phyloP scores from a whole-genome alignment of 1,139 yeast genomes.

The Protomyces inouyei region DNA sequence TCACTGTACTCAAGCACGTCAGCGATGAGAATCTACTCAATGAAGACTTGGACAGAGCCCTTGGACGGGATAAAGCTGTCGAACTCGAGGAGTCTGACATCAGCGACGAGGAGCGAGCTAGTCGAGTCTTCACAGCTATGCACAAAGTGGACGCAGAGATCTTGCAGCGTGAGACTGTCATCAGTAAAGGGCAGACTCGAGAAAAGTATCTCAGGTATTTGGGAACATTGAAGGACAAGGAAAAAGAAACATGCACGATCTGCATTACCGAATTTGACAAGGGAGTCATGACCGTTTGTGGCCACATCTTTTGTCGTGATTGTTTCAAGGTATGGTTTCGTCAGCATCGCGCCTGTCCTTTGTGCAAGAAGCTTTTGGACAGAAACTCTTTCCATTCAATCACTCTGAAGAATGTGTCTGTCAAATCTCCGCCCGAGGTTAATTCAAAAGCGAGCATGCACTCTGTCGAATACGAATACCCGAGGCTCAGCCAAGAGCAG shows the following conservation, averaged over 20 bases:
- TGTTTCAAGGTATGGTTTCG: slow-evolving; percentile 65
- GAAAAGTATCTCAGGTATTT: slow-evolving; percentile 58
- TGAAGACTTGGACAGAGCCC: slow-evolving; percentile 5
- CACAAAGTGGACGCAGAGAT: slow-evolving; percentile 23
- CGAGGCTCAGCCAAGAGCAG: slow-evolving; percentile 46
- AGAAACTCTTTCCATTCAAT: slow-evolving; percentile 10
- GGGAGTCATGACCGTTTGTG: slow-evolving; percentile 44
- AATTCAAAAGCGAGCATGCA: neutral
- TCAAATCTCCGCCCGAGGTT: neutral
- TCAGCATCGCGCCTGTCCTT: slow-evolving; percentile 59
- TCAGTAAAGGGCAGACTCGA: slow-evolving; percentile 38
- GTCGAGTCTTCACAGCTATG: slow-evolving; percentile 32
- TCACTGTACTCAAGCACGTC: slow-evolving; percentile 1
- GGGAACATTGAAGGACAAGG: slow-evolving; percentile 35
- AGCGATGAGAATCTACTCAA: neutral
- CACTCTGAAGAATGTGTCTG: neutral
- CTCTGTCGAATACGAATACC: slow-evolving; percentile 45
- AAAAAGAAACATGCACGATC: slow-evolving; percentile 60
- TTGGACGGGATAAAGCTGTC: neutral
- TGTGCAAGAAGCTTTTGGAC: slow-evolving; percentile 57
- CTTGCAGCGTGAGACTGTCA: slow-evolving; percentile 3
- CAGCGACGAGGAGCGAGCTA: slow-evolving; percentile 31
- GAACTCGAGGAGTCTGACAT: slow-evolving; percentile 19
- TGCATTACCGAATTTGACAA: slow-evolving; percentile 64
- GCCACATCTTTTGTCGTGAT: slow-evolving; percentile 55